Evolutionary conservation across 768 basidiomycete genomes (phyloP), one percentile per base, ranked within the genome.

Genomic region (Tylopilus plumbeoviolaceoides): DNA sequence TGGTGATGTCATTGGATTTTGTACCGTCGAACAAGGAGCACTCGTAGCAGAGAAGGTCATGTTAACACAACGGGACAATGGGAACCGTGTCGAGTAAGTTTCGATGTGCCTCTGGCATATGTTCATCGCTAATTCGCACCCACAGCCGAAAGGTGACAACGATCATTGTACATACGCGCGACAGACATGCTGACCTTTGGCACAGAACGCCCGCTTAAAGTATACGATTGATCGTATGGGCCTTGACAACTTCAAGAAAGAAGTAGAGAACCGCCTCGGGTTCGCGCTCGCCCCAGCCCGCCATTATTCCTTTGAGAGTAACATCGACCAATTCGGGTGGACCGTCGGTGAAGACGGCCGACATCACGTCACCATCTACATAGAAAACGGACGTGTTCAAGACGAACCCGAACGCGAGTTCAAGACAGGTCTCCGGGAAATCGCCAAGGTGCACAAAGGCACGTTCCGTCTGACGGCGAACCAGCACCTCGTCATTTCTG

Each of bases 151-250:
- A 85, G 72, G 77, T 78, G 66, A 65, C 48, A 30, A 31, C n/a
- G n/a, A 21, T 21, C 11, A 20, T n/a, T 30, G 30, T 33, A 11
- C 25, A 33, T 48, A 11, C 30, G 28, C 30, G 43, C 3, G 18
- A 35, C 54, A 25, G n/a, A 18, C 46, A 48, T 58, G 51, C 41
- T 66, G 51, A 59, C 47, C 41, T 36, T 17, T n/a, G 38, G 41
- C 11, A 17, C 50, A 86, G 83, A 92, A 91, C 54, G 91, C 89
- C 39, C 87, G 95, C 49, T 77, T 98, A 53, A 98, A 98, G 73
- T 98, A 98, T 73, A 99, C 97, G 17, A 81, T 99, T 62, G 97
- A 99, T 71, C 86, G 92, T 42, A 89, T 98, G 85, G 93, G 94
- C 20, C 76, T 97, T 18, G 85, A 87, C 43, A 76, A 69, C 47